Conservation (phyloP, 805 yeast genomes). For the Monosporozyma solicola region DNA sequence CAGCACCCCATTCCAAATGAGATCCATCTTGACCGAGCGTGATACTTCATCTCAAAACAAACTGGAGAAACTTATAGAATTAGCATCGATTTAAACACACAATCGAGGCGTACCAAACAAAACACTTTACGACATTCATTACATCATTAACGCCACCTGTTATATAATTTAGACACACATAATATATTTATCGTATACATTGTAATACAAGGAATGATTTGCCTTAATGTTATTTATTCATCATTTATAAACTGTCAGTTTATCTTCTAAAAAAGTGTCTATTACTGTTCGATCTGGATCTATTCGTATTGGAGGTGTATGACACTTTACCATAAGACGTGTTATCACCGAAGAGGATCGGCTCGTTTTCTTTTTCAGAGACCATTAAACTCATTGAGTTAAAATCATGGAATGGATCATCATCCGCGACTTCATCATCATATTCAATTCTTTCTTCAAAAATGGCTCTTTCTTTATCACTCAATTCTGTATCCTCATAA, state of each 20-base stretch:
- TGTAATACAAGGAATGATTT: too few species aligned
- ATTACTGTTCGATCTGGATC: slow-evolving; percentile 34
- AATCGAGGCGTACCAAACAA: not conserved
- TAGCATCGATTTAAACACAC: not conserved
- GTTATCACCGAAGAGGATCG: slow-evolving; percentile 40
- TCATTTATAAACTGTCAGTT: not conserved
- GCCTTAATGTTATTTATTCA: not conserved
- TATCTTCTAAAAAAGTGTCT: slow-evolving; percentile 28
- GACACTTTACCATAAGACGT: slow-evolving; percentile 35
- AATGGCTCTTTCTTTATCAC: slow-evolving; percentile 22
- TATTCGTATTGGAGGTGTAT: slow-evolving; percentile 32
- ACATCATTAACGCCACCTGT: not conserved
- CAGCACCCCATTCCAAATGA: not conserved
- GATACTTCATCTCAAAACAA: not conserved
- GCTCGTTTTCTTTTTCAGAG: slow-evolving; percentile 48
- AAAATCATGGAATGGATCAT: slow-evolving; percentile 78
- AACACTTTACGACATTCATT: not conserved
- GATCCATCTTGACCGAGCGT: not conserved
- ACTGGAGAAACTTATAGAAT: not conserved
- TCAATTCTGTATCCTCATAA: slow-evolving; percentile 6
- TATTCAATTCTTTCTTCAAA: slow-evolving; percentile 28
- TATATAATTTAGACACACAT: not conserved
- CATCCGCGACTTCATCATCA: slow-evolving; percentile 31
- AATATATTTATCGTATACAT: not conserved
- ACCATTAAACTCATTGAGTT: slow-evolving; percentile 75